These are phyloP conservation scores for Melanomma pulvis-pyrius DNA, from an alignment of 495 filamentous ascomycete genomes.

Conservation along the genomic window DNA sequence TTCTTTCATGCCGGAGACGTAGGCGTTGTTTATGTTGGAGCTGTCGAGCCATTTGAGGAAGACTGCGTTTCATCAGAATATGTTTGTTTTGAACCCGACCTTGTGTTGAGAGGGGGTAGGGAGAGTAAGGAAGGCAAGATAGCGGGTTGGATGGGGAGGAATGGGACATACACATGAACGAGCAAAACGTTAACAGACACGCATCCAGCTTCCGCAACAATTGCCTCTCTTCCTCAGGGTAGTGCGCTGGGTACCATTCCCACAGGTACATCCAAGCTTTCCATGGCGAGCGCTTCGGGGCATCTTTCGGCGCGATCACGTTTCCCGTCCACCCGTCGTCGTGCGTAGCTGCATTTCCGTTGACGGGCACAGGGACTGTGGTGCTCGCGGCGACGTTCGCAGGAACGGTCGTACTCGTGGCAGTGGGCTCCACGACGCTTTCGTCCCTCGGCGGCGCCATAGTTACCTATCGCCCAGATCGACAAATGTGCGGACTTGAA, in stretches of 20 bases:
- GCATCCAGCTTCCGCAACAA: constrained; percentile 44
- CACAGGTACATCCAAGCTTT: constrained; percentile 28
- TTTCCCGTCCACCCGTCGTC: not conserved
- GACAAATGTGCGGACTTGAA: no score
- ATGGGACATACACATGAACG: constrained; percentile 43
- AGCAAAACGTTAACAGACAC: constrained; percentile 47
- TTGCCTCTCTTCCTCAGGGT: constrained; percentile 30
- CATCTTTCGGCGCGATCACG: constrained; percentile 20
- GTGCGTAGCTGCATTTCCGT: not conserved
- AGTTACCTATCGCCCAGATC: not conserved
- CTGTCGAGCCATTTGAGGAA: constrained; percentile 74
- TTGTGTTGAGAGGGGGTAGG: no score
- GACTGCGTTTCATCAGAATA: constrained; percentile 30
- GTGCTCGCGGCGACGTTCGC: no score
- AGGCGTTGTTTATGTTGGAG: constrained; percentile 73
- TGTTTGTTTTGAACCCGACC: not conserved
- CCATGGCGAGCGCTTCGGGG: constrained; percentile 26
- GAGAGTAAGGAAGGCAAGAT: not conserved
- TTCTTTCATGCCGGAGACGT: constrained; percentile 68
- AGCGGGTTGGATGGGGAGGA: not conserved
- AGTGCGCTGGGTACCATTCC: constrained; percentile 29
- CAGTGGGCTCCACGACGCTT: not conserved
- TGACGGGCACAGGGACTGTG: no score
- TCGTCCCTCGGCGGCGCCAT: not conserved
- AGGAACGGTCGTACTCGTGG: no score